These are phyloP conservation scores for Pulveroboletus frians DNA, from an alignment of 768 basidiomycete species.

Conservation along the genomic window DNA sequence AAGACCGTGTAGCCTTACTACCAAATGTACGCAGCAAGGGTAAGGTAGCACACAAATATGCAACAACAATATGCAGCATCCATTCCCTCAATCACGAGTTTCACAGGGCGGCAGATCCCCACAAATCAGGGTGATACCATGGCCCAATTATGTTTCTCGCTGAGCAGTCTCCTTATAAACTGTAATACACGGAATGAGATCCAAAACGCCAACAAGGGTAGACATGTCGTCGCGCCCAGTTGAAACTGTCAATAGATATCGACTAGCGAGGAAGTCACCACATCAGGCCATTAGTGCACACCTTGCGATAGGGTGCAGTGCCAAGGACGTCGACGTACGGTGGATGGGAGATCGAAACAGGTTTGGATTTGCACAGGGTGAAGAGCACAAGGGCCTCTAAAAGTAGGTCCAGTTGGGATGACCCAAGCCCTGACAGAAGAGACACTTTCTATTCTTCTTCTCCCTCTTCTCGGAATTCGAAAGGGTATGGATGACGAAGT, in stretches of 20 bases:
- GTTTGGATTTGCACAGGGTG: too few relatives aligned
- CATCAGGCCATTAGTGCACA: not conserved
- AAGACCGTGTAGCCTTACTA: not conserved
- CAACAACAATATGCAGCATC: too few relatives aligned
- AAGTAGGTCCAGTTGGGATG: constrained; percentile 4
- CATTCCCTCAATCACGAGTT: too few relatives aligned
- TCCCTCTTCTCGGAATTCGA: constrained; percentile 16
- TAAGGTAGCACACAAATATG: too few relatives aligned
- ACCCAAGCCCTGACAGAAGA: constrained; percentile 11
- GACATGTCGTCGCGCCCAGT: not conserved
- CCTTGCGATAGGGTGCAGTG: constrained; percentile 6
- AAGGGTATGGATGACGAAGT: constrained; percentile 3
- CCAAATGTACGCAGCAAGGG: not conserved
- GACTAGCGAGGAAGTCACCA: not conserved
- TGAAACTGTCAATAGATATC: not conserved
- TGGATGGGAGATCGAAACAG: not conserved
- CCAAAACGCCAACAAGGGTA: too few relatives aligned
- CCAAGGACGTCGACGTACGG: not conserved
- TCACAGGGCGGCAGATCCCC: too few relatives aligned
- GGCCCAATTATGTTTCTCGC: too few relatives aligned
- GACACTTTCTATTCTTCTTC: constrained; percentile 13
- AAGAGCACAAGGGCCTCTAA: constrained; percentile 3
- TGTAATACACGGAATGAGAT: too few relatives aligned
- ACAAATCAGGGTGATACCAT: too few relatives aligned
- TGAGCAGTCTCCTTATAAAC: too few relatives aligned